Evolutionary conservation across 208 protist species (phyloP).

Genomic region (Strigomonas culicis): DNA sequence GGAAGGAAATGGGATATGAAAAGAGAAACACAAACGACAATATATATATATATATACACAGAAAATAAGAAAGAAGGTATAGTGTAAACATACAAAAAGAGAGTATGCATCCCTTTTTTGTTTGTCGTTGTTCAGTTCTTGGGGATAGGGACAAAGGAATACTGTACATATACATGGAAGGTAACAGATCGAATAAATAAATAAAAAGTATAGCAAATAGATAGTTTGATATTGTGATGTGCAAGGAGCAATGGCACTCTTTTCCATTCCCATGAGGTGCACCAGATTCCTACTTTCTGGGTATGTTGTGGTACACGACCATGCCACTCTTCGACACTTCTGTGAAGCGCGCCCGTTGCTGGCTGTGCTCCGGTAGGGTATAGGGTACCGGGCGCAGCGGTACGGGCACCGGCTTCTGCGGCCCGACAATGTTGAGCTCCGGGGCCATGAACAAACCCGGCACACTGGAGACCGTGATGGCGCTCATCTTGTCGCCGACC

Average conservation of each 20-base stretch:
- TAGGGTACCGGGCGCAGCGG: conserved; percentile 71
- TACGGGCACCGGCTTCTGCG: conserved; percentile 42
- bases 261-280: conserved; percentile 7
- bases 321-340: conserved; percentile 67
- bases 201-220: conserved; percentile 1
- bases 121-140: not conserved
- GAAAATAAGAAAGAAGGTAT: not conserved
- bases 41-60: conserved; percentile 12
- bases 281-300: conserved; percentile 22
- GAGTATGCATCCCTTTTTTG: not conserved
- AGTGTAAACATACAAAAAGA: not conserved
- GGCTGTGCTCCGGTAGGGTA: conserved; percentile 19
- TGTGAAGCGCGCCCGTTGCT: conserved; percentile 21
- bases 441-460: conserved; percentile 58
- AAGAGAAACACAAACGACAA: not conserved
- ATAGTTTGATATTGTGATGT: not conserved
- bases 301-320: conserved; percentile 59
- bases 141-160: not conserved
- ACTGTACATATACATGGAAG: not conserved
- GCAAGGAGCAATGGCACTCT: not conserved
- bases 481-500: conserved; percentile 46
- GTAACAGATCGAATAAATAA: not conserved
- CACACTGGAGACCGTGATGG: conserved; percentile 51
- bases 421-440: conserved; percentile 54
- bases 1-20: not conserved